Percentiles rank a stretch among this genome's conserved stretches.
phyloP scores from a whole-genome alignment of 1,284 basidiomycete species.

The Golubevia sp. region DNA sequence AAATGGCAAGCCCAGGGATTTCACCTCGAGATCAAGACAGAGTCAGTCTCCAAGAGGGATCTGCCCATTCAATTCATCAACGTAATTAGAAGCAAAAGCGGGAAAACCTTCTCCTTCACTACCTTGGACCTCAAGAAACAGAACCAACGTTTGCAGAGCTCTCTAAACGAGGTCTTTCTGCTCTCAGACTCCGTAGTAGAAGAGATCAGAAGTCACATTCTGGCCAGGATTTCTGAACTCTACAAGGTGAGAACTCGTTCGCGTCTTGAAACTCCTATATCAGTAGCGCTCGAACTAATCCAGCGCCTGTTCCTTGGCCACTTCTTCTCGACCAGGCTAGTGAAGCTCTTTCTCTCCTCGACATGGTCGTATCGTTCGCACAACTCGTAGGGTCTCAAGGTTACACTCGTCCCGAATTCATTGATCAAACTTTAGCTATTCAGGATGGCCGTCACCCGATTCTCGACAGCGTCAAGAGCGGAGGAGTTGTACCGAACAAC shows the following conservation, averaged over 20 bases:
- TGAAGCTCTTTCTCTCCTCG: constrained; percentile 38
- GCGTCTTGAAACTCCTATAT: background rate
- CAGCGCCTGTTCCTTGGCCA: background rate
- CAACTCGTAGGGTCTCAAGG: constrained; percentile 15
- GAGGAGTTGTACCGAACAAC: constrained; percentile 38
- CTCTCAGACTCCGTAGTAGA: constrained; percentile 69
- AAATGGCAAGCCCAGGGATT: constrained; percentile 74
- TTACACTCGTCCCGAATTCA: constrained; percentile 33
- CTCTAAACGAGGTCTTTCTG: constrained; percentile 77
- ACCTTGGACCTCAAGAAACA: constrained; percentile 78
- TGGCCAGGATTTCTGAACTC: constrained; percentile 19
- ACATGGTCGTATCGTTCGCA: constrained; percentile 36
- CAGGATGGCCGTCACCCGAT: constrained; percentile 65
- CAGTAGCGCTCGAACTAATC: background rate
- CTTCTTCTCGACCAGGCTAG: constrained; percentile 20
- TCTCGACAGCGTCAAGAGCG: constrained; percentile 74
- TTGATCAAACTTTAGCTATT: constrained; percentile 42
- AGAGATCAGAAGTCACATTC: constrained; percentile 22
- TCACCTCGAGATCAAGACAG: constrained; percentile 72
- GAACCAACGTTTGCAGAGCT: constrained; percentile 81
- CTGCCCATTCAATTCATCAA: constrained; percentile 75
- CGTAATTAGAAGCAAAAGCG: constrained; percentile 66
- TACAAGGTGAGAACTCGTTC: constrained; percentile 25
- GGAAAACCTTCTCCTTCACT: constrained; percentile 75
- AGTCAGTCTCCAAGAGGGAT: constrained; percentile 68